Evolutionary conservation across 2,329 filamentous ascomycete genomes (phyloP).

Genomic region (Arthrobotrys sinensis): DNA sequence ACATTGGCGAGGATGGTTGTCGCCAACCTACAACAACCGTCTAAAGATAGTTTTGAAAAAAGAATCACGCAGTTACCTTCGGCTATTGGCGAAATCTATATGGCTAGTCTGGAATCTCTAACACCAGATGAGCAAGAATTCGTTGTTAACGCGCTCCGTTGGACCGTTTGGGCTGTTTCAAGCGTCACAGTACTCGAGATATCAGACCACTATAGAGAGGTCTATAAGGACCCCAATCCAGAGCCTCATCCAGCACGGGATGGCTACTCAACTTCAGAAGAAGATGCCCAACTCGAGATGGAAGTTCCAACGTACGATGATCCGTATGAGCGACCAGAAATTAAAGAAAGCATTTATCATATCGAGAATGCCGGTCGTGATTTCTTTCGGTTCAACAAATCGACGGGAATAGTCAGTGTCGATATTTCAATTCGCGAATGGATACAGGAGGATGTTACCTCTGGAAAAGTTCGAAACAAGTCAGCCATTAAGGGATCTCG

Average conservation of each 20-base stretch:
- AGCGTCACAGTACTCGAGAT: slow-evolving; percentile 39
- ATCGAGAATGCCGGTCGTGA: slow-evolving; percentile 25
- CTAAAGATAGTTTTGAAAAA: slow-evolving; percentile 26
- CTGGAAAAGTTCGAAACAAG: neutral
- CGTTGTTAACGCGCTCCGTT: slow-evolving; percentile 33
- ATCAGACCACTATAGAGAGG: slow-evolving; percentile 45
- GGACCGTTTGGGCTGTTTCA: slow-evolving; percentile 44
- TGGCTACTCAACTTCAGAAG: neutral
- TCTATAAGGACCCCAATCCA: neutral
- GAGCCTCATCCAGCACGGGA: neutral
- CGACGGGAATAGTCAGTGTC: slow-evolving; percentile 28
- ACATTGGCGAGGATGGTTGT: slow-evolving; percentile 31
- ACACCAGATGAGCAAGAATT: slow-evolving; percentile 48
- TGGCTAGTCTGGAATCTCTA: slow-evolving; percentile 42
- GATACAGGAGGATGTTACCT: slow-evolving; percentile 12
- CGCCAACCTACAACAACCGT: slow-evolving; percentile 37
- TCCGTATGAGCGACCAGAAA: slow-evolving; percentile 10
- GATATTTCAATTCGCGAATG: slow-evolving; percentile 53
- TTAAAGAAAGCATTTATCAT: slow-evolving; percentile 43
- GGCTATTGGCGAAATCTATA: slow-evolving; percentile 43
- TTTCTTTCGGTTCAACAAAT: slow-evolving; percentile 28
- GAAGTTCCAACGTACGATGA: too few species aligned
- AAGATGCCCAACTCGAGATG: neutral
- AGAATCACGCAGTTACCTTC: slow-evolving; percentile 23
- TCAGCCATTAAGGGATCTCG: slow-evolving; percentile 21